Base-by-base conservation (phyloP, 257 asterid species). In the Nicotiana noctiflora region DNA sequence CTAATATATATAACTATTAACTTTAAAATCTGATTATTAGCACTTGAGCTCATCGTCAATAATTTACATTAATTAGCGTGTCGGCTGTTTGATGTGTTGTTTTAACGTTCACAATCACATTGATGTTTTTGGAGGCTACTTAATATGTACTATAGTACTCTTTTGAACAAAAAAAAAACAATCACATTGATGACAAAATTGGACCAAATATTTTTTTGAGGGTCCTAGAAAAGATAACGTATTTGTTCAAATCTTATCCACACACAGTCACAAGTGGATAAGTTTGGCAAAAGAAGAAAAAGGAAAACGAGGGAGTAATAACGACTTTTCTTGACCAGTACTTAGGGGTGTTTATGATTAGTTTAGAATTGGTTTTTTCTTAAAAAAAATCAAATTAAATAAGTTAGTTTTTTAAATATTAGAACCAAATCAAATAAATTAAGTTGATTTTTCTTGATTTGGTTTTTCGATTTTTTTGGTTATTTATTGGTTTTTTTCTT, bases 181-280 rank as follows among this genome's bases (percentile, higher is more conserved):
- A 40, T 19, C 14, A 44, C 77, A 19, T 21, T 21, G 19, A 44
- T 72, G 60, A 72, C 14, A 70, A 70, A 70, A 44, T 44, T 44
- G 59, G 57, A 70, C 59, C 34, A 70, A 70, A 13, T 7, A 55
- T 55, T 55, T 66, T 4, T 34, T 17, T 15, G 49, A 17, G 18
- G 17, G 76, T 11, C 76, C 56, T 40, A 37, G 25, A 68, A 67
- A 67, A 10, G 31, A 67, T 18, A 68, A 46, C 46, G 77, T 72
- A 21, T 72, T 46, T 72, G 55, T 72, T 72, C 77, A 46, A 53
- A 23, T 12, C 60, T 72, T 72, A 72, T 72, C 77, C 77, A 72
- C 14, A 70, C 10, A 44, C 55, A 19, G 23, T 34, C 6, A 68
- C 3, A 37, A 14, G n/a, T 44, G 13, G 57, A 70, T 70, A 70